Percentiles rank a stretch among this genome's conserved stretches.
Conservation (phyloP, 805 yeast genomes). For the Blastobotrys attinorum region DNA sequence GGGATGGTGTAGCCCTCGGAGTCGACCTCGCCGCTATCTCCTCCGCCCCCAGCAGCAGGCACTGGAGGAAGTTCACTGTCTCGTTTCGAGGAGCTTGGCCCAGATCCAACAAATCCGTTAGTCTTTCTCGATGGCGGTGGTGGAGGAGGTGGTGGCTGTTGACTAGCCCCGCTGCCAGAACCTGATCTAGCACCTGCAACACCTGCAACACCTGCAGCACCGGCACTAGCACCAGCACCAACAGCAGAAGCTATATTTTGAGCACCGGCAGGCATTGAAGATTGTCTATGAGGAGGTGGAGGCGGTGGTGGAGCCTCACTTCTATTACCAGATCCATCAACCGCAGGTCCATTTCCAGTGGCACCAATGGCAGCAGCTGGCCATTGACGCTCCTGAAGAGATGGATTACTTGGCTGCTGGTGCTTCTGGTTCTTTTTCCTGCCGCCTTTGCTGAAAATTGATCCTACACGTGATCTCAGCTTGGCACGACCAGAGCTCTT, state of each 20-base stretch:
- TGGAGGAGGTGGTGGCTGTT: slow-evolving; percentile 9
- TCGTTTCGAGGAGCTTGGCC: not conserved
- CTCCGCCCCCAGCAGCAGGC: not conserved
- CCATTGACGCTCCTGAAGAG: slow-evolving; percentile 2
- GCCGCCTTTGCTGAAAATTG: slow-evolving; percentile 25
- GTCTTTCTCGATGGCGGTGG: slow-evolving; percentile 20
- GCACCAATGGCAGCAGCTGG: not conserved
- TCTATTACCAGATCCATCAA: not conserved
- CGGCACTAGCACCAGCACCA: too few species aligned
- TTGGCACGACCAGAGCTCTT: slow-evolving; percentile 12
- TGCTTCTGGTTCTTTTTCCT: slow-evolving; percentile 16
- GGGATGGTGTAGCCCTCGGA: not conserved
- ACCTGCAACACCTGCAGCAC: too few species aligned
- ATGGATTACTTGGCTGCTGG: not conserved
- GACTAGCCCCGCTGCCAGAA: too few species aligned
- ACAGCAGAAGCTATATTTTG: too few species aligned
- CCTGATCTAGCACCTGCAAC: too few species aligned
- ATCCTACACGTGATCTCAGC: slow-evolving; percentile 30
- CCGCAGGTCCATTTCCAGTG: slow-evolving; percentile 1
- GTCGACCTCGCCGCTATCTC: not conserved
- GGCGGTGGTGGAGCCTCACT: not conserved
- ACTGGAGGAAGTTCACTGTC: slow-evolving; percentile 2
- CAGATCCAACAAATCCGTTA: slow-evolving; percentile 12
- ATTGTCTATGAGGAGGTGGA: not conserved
- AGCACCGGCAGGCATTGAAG: too few species aligned